phyloP scores from a whole-genome alignment of 2,329 filamentous ascomycete genomes.

The Alternaria arbusti region DNA sequence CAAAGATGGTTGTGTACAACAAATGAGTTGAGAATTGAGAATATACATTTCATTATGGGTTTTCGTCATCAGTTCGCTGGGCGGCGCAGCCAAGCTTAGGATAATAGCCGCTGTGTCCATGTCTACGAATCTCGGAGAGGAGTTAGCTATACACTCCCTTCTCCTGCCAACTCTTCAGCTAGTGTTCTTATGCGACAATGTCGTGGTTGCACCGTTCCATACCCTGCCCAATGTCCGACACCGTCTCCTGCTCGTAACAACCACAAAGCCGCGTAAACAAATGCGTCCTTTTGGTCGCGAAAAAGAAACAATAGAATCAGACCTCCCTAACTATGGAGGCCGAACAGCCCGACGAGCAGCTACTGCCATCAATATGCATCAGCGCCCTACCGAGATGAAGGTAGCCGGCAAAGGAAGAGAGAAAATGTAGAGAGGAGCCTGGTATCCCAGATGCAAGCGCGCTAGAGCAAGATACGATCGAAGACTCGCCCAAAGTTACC shows the following conservation, averaged over 20 bases:
- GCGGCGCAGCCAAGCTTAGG: slow-evolving; percentile 4
- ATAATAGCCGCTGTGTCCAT: not conserved
- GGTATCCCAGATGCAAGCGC: slow-evolving; percentile 5
- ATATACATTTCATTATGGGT: slow-evolving; percentile 18
- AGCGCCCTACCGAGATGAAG: slow-evolving; percentile 1
- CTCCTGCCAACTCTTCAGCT: not conserved
- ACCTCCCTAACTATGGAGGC: not conserved
- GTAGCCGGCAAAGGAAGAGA: slow-evolving; percentile 5
- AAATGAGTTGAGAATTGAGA: slow-evolving; percentile 1
- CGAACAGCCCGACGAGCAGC: not conserved
- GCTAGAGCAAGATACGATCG: slow-evolving; percentile 6
- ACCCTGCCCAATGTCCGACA: not conserved
- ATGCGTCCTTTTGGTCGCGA: not conserved
- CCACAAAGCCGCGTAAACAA: slow-evolving; percentile 7
- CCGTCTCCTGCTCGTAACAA: not conserved
- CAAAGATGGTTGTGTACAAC: not conserved
- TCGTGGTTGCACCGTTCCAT: not conserved
- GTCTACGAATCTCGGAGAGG: not conserved
- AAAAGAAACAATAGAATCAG: slow-evolving; percentile 11
- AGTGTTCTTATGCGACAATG: not conserved
- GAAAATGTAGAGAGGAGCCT: slow-evolving; percentile 7
- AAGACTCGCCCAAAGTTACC: slow-evolving; percentile 19
- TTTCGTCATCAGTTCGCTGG: slow-evolving; percentile 8
- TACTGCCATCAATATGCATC: slow-evolving; percentile 1
- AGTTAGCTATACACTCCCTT: not conserved